A percentile compares a stretch with the other conserved stretches of the same genome.
phyloP scores from a whole-genome alignment of 2,329 filamentous ascomycete genomes.

The Cercospora zeae-maydis region DNA sequence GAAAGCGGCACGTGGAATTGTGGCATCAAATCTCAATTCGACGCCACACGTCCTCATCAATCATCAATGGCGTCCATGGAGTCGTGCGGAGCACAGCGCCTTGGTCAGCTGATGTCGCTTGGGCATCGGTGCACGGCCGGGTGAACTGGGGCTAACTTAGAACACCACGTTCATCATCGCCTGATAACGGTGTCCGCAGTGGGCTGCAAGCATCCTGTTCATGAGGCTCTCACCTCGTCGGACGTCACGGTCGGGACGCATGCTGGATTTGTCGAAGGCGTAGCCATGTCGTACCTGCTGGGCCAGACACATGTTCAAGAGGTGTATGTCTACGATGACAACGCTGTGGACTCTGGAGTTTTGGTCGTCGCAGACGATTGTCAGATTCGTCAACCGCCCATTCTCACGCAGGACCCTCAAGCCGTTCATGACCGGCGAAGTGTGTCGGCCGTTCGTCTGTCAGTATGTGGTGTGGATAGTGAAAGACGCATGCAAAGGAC shows the following conservation, averaged over 20 bases:
- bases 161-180: background rate
- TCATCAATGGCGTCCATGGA: background rate
- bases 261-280: too few species aligned
- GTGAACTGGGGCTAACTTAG: background rate
- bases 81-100: background rate
- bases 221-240: background rate
- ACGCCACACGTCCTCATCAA: background rate
- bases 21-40: background rate
- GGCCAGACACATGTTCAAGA: too few species aligned
- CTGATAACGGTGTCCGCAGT: background rate
- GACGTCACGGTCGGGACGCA: too few species aligned
- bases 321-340: too few species aligned
- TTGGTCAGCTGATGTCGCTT: background rate
- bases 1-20: slow-evolving; percentile 7
- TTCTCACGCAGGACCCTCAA: background rate
- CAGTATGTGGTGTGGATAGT: background rate
- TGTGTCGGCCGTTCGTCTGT: background rate
- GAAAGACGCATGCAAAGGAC: background rate
- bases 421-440: background rate
- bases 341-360: too few species aligned
- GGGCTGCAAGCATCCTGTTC: background rate
- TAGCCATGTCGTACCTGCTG: background rate
- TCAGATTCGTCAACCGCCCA: background rate
- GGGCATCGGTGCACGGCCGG: background rate
- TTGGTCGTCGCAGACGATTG: background rate